phyloP scores from a whole-genome alignment of 192 early-diverging fungal species.

The Coemansia sp. region DNA sequence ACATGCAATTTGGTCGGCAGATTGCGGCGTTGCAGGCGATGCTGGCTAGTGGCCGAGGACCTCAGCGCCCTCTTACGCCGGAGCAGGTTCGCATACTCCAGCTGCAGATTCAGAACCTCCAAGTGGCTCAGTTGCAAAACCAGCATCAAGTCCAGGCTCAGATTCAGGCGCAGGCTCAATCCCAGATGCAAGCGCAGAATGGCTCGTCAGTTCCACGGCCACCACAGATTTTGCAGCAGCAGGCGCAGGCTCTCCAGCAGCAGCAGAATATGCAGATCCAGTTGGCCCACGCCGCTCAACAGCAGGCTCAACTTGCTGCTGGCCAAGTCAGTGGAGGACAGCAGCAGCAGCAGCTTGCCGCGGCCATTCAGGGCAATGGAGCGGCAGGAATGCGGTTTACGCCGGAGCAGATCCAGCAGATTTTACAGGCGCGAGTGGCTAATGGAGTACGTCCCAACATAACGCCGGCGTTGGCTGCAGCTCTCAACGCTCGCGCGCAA shows the following conservation, averaged over 20 bases:
- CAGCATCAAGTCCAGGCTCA: conserved; percentile 18
- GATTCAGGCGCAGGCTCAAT: conserved; percentile 25
- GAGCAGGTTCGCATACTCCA: conserved; percentile 28
- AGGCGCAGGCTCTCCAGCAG: conserved; percentile 11
- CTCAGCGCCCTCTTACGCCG: conserved; percentile 35
- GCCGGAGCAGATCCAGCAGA: conserved; percentile 43
- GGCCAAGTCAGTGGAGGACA: conserved; percentile 7
- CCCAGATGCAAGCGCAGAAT: conserved; percentile 1
- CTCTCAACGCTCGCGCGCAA: conserved; percentile 39
- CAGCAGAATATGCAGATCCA: conserved; percentile 21
- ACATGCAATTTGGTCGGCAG: conserved; percentile 20
- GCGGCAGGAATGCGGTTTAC: conserved; percentile 30
- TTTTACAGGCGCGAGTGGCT: conserved; percentile 46
- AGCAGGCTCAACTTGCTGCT: conserved; percentile 13
- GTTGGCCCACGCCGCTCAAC: conserved; percentile 16
- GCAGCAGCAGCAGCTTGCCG: conserved; percentile 18
- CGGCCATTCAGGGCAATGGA: conserved; percentile 12
- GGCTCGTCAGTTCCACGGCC: conserved; percentile 4
- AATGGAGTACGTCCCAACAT: conserved; percentile 34
- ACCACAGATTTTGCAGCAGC: conserved; percentile 9
- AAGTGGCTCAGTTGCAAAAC: conserved; percentile 11
- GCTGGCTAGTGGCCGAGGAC: conserved; percentile 18
- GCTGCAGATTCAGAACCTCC: conserved; percentile 38
- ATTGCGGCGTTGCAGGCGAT: conserved; percentile 34
- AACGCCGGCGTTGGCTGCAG: conserved; percentile 39